Percentiles rank a stretch among this genome's conserved stretches.
phyloP scores from a whole-genome alignment of 2,329 filamentous ascomycete genomes.

The Penicillium sp. region DNA sequence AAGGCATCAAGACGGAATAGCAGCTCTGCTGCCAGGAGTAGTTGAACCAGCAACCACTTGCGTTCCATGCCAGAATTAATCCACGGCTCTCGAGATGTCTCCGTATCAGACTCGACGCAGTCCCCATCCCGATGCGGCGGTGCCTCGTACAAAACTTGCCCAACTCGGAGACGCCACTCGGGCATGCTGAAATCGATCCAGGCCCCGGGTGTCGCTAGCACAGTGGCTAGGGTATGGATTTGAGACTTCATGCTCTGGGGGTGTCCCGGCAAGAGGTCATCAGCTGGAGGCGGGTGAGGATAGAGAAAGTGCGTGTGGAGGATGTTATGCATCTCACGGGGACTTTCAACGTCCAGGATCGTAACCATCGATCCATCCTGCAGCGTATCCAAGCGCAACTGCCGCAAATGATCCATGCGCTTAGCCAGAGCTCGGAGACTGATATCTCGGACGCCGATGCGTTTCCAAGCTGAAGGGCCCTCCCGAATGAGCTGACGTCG shows the following conservation, averaged over 20 bases:
- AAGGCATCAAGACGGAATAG: constrained; percentile 51
- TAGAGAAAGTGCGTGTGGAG: constrained; percentile 39
- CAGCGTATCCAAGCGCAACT: constrained; percentile 34
- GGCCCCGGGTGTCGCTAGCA: constrained; percentile 40
- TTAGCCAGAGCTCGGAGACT: constrained; percentile 31
- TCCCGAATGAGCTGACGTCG: constrained; percentile 35
- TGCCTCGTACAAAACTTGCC: constrained; percentile 44
- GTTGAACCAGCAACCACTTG: constrained; percentile 52
- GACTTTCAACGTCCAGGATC: constrained; percentile 33
- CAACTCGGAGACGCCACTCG: constrained; percentile 44
- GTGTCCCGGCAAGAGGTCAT: constrained; percentile 22
- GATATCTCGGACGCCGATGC: constrained; percentile 39
- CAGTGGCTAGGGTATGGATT: constrained; percentile 42
- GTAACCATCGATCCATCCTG: constrained; percentile 28
- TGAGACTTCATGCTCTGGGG: constrained; percentile 41
- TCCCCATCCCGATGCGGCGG: constrained; percentile 36
- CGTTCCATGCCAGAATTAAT: constrained; percentile 38
- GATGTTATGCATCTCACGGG: constrained; percentile 30
- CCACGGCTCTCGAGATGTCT: constrained; percentile 20
- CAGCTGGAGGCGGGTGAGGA: constrained; percentile 29
- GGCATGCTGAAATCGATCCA: constrained; percentile 47
- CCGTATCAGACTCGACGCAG: constrained; percentile 17
- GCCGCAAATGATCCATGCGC: constrained; percentile 32
- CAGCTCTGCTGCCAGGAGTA: constrained; percentile 52
- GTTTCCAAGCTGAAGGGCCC: constrained; percentile 39